These are phyloP conservation scores for Ganoderma multipileum DNA, from an alignment of 1,284 basidiomycete genomes.

Conservation along the genomic window DNA sequence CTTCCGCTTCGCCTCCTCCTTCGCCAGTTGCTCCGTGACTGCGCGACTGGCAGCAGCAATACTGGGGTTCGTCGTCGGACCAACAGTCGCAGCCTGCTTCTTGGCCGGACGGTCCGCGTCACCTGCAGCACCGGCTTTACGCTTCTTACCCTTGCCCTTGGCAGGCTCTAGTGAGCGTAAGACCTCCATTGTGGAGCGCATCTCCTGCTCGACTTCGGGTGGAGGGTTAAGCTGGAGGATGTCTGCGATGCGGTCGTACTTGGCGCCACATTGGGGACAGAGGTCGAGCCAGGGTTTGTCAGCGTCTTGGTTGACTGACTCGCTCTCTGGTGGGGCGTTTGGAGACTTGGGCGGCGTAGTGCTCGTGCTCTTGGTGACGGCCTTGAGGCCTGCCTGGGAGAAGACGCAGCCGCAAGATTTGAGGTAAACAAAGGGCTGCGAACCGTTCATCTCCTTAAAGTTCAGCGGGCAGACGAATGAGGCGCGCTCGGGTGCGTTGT, in stretches of 20 bases:
- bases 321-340: constrained; percentile 37
- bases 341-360: constrained; percentile 41
- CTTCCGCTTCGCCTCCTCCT: constrained; percentile 79
- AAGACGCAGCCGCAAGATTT: constrained; percentile 90
- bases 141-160: constrained; percentile 64
- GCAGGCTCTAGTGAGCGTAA: constrained; percentile 59
- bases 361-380: constrained; percentile 50
- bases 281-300: constrained; percentile 49
- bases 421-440: constrained; percentile 86
- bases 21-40: constrained; percentile 66
- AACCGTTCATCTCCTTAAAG: constrained; percentile 93
- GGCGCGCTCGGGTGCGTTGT: constrained; percentile 54
- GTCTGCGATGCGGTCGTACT: constrained; percentile 64
- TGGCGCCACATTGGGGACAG: constrained; percentile 78
- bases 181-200: constrained; percentile 61
- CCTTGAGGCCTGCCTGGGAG: constrained; percentile 77
- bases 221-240: constrained; percentile 69
- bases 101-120: constrained; percentile 39
- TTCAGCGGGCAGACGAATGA: constrained; percentile 90
- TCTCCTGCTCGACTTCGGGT: constrained; percentile 60
- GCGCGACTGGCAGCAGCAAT: constrained; percentile 66
- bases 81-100: constrained; percentile 52
- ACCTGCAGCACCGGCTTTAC: constrained; percentile 34
- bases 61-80: constrained; percentile 54
- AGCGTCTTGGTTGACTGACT: constrained; percentile 12